These are phyloP conservation scores for Entelexis paramagnoliae DNA, from an alignment of 1,139 yeast species.

Conservation along the genomic window DNA sequence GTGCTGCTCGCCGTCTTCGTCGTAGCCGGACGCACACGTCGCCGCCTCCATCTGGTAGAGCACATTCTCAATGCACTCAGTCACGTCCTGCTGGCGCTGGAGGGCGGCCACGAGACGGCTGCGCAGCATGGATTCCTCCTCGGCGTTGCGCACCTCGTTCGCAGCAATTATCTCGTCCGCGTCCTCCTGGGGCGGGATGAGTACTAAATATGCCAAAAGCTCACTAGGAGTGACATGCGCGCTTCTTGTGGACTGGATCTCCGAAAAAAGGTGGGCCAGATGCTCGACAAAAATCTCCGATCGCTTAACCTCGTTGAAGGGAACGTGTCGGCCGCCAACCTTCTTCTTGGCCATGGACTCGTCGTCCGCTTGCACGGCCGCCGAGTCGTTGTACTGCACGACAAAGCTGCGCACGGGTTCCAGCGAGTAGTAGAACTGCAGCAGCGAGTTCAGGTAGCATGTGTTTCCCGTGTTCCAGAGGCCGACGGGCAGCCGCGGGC, in stretches of 20 bases:
- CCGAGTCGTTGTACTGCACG: slow-evolving; percentile 33
- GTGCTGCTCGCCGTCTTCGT: slow-evolving; percentile 77
- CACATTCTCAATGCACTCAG: slow-evolving; percentile 93
- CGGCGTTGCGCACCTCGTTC: slow-evolving; percentile 9
- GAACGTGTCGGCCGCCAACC: slow-evolving; percentile 75
- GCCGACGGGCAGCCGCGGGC: slow-evolving; percentile 64
- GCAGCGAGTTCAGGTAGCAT: slow-evolving; percentile 78
- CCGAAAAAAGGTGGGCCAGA: slow-evolving; percentile 54
- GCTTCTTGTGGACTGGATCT: slow-evolving; percentile 52
- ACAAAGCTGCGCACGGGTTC: slow-evolving; percentile 67
- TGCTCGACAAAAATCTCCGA: slow-evolving; percentile 73
- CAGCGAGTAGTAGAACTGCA: slow-evolving; percentile 82
- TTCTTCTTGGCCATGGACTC: slow-evolving; percentile 10
- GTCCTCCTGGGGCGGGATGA: slow-evolving; percentile 52
- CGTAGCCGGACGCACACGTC: slow-evolving; percentile 58
- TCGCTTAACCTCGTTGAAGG: slow-evolving; percentile 59
- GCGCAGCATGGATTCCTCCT: slow-evolving; percentile 6
- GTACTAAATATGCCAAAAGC: slow-evolving; percentile 79
- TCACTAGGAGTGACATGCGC: slow-evolving; percentile 71
- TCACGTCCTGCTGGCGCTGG: slow-evolving; percentile 83
- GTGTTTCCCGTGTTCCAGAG: slow-evolving; percentile 91
- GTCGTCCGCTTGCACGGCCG: slow-evolving; percentile 3
- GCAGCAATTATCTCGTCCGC: slow-evolving; percentile 20
- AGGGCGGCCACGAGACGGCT: slow-evolving; percentile 20
- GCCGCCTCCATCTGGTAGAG: slow-evolving; percentile 92